A percentile compares a stretch with the other conserved stretches of the same genome.
Conservation (phyloP, 169 alveolate species). For the Eimeria acervulina region DNA sequence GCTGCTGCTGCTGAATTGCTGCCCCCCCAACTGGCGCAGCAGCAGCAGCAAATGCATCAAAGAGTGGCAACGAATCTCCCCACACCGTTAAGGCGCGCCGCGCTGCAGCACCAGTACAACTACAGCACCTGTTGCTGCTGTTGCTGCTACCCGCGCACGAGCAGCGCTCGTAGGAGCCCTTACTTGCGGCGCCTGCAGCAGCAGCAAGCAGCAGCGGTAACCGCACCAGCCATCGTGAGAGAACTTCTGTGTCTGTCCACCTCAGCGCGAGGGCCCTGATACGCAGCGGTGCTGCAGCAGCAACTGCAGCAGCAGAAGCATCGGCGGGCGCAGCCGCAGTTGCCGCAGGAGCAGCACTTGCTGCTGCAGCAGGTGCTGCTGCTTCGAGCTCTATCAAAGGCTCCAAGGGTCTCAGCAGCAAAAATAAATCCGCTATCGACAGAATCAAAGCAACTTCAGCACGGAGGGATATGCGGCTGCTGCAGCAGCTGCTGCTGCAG, state of each 20-base stretch:
- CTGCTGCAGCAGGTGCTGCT: not conserved
- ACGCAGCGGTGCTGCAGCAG: not conserved
- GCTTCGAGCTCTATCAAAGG: not conserved
- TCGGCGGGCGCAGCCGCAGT: not conserved
- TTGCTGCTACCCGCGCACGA: constrained; percentile 32
- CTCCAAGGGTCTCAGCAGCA: constrained; percentile 28
- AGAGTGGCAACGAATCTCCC: not conserved
- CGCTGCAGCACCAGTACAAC: constrained; percentile 39
- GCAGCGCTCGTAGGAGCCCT: not conserved
- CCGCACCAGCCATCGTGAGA: constrained; percentile 35
- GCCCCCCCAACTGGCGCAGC: not conserved
- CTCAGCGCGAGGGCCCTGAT: constrained; percentile 36
- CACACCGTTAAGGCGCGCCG: constrained; percentile 20
- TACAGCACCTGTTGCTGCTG: constrained; percentile 30
- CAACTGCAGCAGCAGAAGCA: constrained; percentile 12
- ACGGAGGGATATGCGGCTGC: constrained; percentile 49
- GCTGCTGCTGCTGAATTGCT: constrained; percentile 7
- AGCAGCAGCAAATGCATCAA: not conserved
- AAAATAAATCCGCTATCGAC: constrained; percentile 14
- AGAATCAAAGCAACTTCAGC: constrained; percentile 25
- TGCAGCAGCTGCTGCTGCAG: constrained; percentile 67
- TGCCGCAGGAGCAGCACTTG: not conserved
- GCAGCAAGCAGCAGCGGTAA: constrained; percentile 22
- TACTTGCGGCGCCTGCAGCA: not conserved
- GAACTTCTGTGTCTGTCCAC: constrained; percentile 58